Evolutionary conservation across 2,329 filamentous ascomycete species (phyloP), one percentile per base, ranked within the genome.

Genomic region (Trichoderma sp.): DNA sequence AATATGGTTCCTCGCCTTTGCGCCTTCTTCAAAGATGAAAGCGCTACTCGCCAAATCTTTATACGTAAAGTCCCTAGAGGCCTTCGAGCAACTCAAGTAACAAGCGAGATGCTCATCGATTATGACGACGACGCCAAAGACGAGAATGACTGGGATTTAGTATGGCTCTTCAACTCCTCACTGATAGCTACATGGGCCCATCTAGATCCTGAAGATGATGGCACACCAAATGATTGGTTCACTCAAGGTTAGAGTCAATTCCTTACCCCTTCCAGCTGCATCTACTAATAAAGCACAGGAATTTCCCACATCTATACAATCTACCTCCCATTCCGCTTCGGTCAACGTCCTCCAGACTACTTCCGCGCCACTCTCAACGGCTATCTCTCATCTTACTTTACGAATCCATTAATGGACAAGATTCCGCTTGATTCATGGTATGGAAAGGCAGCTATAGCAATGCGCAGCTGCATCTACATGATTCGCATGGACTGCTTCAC

Each of bases 401-500:
- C 67, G 7, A 63, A 63, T 30, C 58, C 57, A 7, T 63, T 62
- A 26, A 9, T 68, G n/a, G 20, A 53, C 53, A 47, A 36, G 17
- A 43, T 68, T 15, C 23, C 55, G 6, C 34, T 26, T 15, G 20
- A 23, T 8, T 50, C 58, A n/a, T 66, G 68, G 39, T 26, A 71
- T 4, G 58, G 28, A 12, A 36, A 34, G 23, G 26, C 59, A 23
- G 59, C 50, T 9, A 20, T 39, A 9, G 39, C 43, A 50, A 55
- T 64, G 32, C 58, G 68, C 32, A 57, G 47, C 61, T 71, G 68
- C 32, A 65, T 71, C 47, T 71, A 71, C 68, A 71, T 71, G 64
- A 68, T 62, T 3, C 63, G 55, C 63, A 67, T 62, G 63, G 39
- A 68, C 68, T 32, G 23, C 61, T 66, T 53, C 34, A 68, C 67